Percentiles rank a stretch among this genome's conserved stretches.
Evolutionary conservation across 345 rosid genomes (phyloP).

Genomic region (Brassica juncea): DNA sequence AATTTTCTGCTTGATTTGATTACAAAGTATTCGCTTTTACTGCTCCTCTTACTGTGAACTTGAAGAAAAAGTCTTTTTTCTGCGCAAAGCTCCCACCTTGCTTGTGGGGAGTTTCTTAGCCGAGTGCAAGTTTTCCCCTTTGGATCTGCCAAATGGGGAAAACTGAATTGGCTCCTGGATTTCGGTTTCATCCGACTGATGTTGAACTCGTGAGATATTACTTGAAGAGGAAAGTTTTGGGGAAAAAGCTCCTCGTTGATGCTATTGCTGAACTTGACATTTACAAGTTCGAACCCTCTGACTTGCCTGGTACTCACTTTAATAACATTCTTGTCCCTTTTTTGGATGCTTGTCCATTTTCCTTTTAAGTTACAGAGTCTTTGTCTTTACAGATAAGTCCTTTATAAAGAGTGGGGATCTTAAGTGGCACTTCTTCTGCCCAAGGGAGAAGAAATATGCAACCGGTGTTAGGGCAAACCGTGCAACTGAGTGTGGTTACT

Average conservation of each 20-base stretch:
- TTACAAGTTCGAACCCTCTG: slow-evolving; percentile 68
- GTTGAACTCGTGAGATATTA: slow-evolving; percentile 69
- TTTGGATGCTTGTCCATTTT: not conserved
- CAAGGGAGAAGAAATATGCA: slow-evolving; percentile 61
- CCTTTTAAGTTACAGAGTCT: not conserved
- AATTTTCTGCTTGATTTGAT: not conserved
- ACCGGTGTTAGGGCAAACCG: slow-evolving; percentile 60
- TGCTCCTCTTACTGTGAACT: slow-evolving; percentile 13
- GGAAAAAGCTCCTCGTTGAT: slow-evolving; percentile 44
- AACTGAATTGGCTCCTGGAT: slow-evolving; percentile 55
- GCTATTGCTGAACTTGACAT: slow-evolving; percentile 69
- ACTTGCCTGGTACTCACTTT: slow-evolving; percentile 47
- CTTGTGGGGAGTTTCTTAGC: not conserved
- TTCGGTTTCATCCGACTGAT: slow-evolving; percentile 83
- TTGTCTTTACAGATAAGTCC: slow-evolving; percentile 41
- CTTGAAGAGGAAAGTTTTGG: slow-evolving; percentile 65
- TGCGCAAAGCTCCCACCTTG: not conserved
- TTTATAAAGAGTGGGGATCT: slow-evolving; percentile 51
- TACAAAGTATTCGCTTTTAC: slow-evolving; percentile 11
- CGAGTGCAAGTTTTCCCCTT: slow-evolving; percentile 37
- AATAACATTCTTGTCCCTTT: too few species aligned
- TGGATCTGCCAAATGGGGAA: slow-evolving; percentile 48
- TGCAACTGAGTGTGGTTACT: slow-evolving; percentile 60
- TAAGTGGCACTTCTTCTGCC: slow-evolving; percentile 88
- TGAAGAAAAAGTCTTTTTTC: not conserved